Percentiles rank a stretch among this genome's conserved stretches.
These are phyloP conservation scores for Penicillium brasilianum DNA, from an alignment of 2,329 filamentous ascomycete genomes.

Conservation along the genomic window DNA sequence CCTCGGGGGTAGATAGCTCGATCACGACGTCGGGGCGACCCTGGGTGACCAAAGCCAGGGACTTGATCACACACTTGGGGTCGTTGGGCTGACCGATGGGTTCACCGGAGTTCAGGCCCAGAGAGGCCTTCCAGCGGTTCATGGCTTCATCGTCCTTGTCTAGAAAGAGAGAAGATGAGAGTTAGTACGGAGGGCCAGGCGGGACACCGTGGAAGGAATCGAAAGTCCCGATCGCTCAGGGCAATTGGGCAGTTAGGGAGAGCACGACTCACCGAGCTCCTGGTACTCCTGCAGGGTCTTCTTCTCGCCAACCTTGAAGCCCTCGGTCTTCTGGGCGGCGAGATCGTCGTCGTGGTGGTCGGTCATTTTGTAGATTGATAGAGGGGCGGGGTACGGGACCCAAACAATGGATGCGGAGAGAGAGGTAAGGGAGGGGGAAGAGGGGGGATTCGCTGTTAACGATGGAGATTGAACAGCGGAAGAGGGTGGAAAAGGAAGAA, in stretches of 20 bases:
- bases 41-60: constrained; percentile 83
- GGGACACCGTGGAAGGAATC: no score
- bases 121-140: constrained; percentile 95
- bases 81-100: constrained; percentile 78
- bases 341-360: constrained; percentile 78
- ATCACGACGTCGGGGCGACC: constrained; percentile 86
- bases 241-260: not conserved
- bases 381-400: constrained; percentile 24
- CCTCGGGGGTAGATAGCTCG: constrained; percentile 76
- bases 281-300: constrained; percentile 96
- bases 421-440: not conserved
- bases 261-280: constrained; percentile 75
- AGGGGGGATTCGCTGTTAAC: not conserved
- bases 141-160: constrained; percentile 86
- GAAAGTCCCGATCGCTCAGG: constrained; percentile 1
- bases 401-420: constrained; percentile 12
- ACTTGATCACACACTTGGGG: constrained; percentile 88
- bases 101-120: constrained; percentile 77
- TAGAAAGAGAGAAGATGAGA: constrained; percentile 33
- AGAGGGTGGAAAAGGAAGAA: constrained; percentile 12
- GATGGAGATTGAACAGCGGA: not conserved
- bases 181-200: constrained; percentile 1
- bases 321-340: constrained; percentile 83
- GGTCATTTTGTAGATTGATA: constrained; percentile 60
- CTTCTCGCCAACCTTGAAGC: constrained; percentile 99